Evolutionary conservation across 2,329 filamentous ascomycete species (phyloP).

Genomic region (Aspergillus neotritici): DNA sequence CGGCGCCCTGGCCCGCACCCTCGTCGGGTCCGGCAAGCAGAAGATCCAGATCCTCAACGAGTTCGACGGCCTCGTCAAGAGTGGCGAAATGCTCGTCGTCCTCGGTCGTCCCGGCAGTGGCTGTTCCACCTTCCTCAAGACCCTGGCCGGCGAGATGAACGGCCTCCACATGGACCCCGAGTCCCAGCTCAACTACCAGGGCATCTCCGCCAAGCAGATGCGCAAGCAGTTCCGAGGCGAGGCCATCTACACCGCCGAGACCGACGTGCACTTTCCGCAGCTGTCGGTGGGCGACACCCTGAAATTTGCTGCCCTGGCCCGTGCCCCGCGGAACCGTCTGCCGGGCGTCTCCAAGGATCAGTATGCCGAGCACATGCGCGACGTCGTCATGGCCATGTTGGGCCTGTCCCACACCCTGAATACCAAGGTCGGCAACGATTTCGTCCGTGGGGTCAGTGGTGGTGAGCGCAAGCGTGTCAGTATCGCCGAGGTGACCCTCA

Average conservation of each 20-base stretch:
- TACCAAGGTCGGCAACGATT: conserved; percentile 49
- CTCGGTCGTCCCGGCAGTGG: conserved; percentile 47
- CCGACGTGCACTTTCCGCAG: conserved; percentile 76
- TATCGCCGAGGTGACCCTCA: conserved; percentile 51
- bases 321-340: conserved; percentile 41
- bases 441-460: conserved; percentile 56
- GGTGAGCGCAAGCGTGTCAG: conserved; percentile 57
- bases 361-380: conserved; percentile 39
- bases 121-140: conserved; percentile 84
- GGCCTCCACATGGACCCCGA: conserved; percentile 67
- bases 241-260: conserved; percentile 79
- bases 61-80: conserved; percentile 59
- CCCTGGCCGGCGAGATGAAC: conserved; percentile 74
- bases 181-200: conserved; percentile 76
- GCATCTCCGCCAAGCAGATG: conserved; percentile 36
- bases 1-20: conserved; percentile 27
- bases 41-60: conserved; percentile 57
- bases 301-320: conserved; percentile 69
- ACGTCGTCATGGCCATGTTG: conserved; percentile 42
- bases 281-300: conserved; percentile 73
- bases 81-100: conserved; percentile 54
- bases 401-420: conserved; percentile 47
- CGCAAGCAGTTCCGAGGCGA: conserved; percentile 73
- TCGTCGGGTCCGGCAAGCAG: conserved; percentile 34
- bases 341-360: conserved; percentile 38